phyloP scores from a whole-genome alignment of 1,284 basidiomycete genomes.

The Pisolithus thermaeus region DNA sequence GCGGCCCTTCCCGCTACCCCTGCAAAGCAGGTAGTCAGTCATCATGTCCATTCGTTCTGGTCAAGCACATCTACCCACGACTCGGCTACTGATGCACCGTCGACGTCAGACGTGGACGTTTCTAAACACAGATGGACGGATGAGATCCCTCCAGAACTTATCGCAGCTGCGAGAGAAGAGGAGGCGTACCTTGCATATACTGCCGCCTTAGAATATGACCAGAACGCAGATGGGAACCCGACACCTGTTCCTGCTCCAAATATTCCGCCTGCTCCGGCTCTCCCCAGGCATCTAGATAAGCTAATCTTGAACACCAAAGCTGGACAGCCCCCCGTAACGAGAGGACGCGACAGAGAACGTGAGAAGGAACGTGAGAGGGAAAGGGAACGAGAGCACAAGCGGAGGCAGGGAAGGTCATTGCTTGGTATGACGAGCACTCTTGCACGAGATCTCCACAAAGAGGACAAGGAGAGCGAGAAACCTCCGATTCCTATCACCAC shows the following conservation, averaged over 20 bases:
- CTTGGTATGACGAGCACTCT: constrained; percentile 26
- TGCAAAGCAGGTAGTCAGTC: constrained; percentile 29
- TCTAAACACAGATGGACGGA: constrained; percentile 61
- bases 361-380: constrained; percentile 28
- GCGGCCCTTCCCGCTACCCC: constrained; percentile 29
- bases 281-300: constrained; percentile 91
- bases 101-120: constrained; percentile 20
- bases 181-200: constrained; percentile 62
- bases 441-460: constrained; percentile 23
- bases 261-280: constrained; percentile 78
- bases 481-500: constrained; percentile 30
- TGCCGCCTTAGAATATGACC: constrained; percentile 27
- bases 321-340: constrained; percentile 27
- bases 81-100: constrained; percentile 19
- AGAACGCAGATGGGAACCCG: constrained; percentile 16
- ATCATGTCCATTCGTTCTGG: constrained; percentile 30
- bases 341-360: constrained; percentile 31
- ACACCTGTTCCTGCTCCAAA: constrained; percentile 53
- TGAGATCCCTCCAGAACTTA: constrained; percentile 68
- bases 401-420: constrained; percentile 27
- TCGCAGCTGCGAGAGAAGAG: constrained; percentile 79
- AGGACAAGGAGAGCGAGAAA: constrained; percentile 18
- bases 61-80: constrained; percentile 33
- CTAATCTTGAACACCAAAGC: constrained; percentile 78
- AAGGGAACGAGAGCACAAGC: constrained; percentile 26